A percentile compares a stretch with the other conserved stretches of the same genome.
Evolutionary conservation across 257 asterid species (phyloP).

Genomic region (Penstemon newberryi): DNA sequence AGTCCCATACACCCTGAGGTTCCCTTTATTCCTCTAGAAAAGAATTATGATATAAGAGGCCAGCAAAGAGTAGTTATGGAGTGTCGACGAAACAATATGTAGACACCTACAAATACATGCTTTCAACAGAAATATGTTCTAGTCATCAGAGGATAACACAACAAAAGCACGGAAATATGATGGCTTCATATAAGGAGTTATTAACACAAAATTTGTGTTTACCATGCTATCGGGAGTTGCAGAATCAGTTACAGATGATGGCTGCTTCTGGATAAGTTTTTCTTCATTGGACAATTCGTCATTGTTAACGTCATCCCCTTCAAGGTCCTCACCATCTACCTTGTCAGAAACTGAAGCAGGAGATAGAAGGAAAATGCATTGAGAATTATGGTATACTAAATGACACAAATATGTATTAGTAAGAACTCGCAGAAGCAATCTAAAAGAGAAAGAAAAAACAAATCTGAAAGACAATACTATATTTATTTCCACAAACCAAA

Average conservation of each 20-base stretch:
- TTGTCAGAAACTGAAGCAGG: constrained; percentile 5
- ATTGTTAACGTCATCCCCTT: neutral
- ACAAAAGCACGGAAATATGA: neutral
- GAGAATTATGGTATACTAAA: neutral
- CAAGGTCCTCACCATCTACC: constrained; percentile 1
- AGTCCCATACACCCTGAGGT: neutral
- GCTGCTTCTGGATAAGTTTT: constrained; percentile 2
- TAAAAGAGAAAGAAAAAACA: too few species aligned
- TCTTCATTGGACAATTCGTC: neutral
- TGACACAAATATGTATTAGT: neutral
- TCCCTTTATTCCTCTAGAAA: too few species aligned
- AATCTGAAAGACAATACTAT: neutral
- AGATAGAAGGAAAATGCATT: neutral
- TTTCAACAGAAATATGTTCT: neutral
- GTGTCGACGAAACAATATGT: neutral
- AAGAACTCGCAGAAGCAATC: neutral
- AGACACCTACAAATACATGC: neutral
- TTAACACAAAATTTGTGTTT: neutral
- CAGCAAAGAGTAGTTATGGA: neutral
- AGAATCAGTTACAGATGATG: neutral
- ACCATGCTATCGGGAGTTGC: constrained; percentile 4
- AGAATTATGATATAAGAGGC: too few species aligned
- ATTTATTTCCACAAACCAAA: neutral
- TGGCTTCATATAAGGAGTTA: neutral
- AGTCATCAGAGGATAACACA: neutral